Conservation (phyloP, 139 green algal species). For the Tetradesmus lagerheimii region DNA sequence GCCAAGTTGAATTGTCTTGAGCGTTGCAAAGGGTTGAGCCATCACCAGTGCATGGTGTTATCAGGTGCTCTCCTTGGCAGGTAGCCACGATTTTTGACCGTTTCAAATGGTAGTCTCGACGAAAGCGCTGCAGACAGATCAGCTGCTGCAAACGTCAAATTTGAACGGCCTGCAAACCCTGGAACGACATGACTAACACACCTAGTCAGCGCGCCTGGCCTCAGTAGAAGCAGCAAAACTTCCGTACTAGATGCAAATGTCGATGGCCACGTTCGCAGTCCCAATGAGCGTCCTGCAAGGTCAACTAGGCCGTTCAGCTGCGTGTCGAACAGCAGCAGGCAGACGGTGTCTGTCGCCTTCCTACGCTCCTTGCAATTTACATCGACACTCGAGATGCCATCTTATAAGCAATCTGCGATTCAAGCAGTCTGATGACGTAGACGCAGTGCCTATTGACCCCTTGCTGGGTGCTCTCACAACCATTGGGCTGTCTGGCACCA, state of each 20-base stretch:
- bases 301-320: neutral
- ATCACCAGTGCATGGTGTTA: no score
- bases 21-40: no score
- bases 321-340: neutral
- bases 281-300: neutral
- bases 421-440: neutral
- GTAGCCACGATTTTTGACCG: no score
- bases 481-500: conserved; percentile 26
- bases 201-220: no score
- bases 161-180: no score
- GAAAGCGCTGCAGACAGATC: no score
- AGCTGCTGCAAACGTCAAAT: no score
- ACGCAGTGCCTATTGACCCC: neutral
- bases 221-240: neutral
- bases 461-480: conserved; percentile 16
- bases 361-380: neutral
- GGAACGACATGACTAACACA: no score
- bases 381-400: neutral
- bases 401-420: neutral
- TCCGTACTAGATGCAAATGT: neutral
- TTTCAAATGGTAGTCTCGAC: no score
- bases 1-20: no score
- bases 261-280: neutral
- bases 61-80: no score
- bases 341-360: neutral